Conservation (phyloP, 441 rosid species). For the Aleurites moluccanus region DNA sequence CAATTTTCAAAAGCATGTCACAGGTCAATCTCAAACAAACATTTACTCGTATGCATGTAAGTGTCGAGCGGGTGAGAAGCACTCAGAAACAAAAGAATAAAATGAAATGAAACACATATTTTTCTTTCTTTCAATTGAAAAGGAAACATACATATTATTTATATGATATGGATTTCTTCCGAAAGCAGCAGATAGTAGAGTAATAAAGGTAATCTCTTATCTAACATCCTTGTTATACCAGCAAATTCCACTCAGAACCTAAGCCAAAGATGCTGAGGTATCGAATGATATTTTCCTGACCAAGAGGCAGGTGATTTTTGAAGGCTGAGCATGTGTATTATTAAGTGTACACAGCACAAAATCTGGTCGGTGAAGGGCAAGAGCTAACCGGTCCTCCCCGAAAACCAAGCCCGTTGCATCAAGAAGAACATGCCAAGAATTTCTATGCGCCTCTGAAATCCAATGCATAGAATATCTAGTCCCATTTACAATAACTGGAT, state of each 20-base stretch:
- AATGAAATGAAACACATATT: too few species aligned
- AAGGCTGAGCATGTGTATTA: constrained; percentile 30
- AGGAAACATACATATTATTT: neutral
- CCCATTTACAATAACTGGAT: constrained; percentile 46
- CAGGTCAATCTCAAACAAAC: too few species aligned
- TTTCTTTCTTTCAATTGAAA: too few species aligned
- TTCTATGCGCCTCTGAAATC: constrained; percentile 66
- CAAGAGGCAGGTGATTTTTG: constrained; percentile 55
- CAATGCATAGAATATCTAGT: constrained; percentile 61
- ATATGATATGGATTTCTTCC: neutral
- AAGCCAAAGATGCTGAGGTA: constrained; percentile 27
- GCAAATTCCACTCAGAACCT: neutral
- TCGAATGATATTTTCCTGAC: constrained; percentile 58
- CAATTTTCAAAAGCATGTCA: too few species aligned
- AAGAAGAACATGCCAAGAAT: constrained; percentile 62
- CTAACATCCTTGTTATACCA: neutral
- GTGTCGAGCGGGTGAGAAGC: too few species aligned
- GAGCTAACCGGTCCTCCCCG: constrained; percentile 47
- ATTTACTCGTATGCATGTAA: too few species aligned
- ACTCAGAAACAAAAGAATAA: too few species aligned
- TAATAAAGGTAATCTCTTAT: neutral
- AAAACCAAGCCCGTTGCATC: constrained; percentile 51
- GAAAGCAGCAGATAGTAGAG: neutral
- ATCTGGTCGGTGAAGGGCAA: constrained; percentile 60
- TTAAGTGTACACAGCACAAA: constrained; percentile 46